These are phyloP conservation scores for Abrus precatorius DNA, from an alignment of 306 rosid species.

Conservation along the genomic window DNA sequence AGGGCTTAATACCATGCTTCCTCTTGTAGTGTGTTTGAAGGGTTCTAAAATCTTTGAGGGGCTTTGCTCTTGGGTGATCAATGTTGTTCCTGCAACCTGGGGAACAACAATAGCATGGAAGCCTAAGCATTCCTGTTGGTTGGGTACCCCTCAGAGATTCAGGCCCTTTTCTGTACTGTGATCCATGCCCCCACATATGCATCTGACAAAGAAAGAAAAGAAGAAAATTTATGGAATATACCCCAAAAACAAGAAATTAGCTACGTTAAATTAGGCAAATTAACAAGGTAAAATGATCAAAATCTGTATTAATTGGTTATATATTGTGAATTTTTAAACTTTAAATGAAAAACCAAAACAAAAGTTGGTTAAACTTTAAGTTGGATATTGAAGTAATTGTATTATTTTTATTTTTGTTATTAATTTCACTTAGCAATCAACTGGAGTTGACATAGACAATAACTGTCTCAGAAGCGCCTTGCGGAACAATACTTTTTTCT, in stretches of 20 bases:
- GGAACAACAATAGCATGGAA: slow-evolving; percentile 88
- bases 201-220: slow-evolving; percentile 52
- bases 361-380: neutral
- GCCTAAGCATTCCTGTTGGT: slow-evolving; percentile 92
- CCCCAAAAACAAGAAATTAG: neutral
- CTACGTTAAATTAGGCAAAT: neutral
- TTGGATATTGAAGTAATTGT: neutral
- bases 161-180: slow-evolving; percentile 69
- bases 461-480: neutral
- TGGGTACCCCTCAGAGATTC: slow-evolving; percentile 73
- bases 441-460: neutral
- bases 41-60: slow-evolving; percentile 82
- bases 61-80: slow-evolving; percentile 85
- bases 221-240: neutral
- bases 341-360: neutral
- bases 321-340: neutral
- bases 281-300: neutral
- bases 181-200: slow-evolving; percentile 99
- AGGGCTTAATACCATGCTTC: slow-evolving; percentile 68
- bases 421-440: neutral
- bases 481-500: neutral
- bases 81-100: slow-evolving; percentile 90
- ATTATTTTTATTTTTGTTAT: neutral
- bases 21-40: slow-evolving; percentile 93
- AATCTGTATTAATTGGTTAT: neutral